Evolutionary conservation across 1,284 basidiomycete species (phyloP).

Genomic region (Uromyces viciae-fabae): DNA sequence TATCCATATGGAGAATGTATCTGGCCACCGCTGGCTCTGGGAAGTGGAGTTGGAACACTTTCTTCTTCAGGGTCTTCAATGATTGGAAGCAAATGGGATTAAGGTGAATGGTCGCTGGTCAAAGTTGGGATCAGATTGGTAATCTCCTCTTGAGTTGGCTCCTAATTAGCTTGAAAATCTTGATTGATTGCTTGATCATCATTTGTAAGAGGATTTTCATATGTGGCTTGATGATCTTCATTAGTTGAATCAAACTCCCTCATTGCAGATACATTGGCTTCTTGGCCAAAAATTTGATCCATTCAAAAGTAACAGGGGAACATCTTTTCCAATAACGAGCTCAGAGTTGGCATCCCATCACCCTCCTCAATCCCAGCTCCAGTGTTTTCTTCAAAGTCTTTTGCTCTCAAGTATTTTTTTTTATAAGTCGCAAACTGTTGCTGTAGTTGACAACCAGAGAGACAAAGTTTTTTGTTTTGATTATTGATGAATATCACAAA

Average conservation of each 20-base stretch:
- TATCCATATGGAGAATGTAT: too few relatives aligned
- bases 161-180: too few relatives aligned
- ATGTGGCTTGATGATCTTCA: too few relatives aligned
- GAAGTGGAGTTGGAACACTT: too few relatives aligned
- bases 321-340: neutral
- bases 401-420: neutral
- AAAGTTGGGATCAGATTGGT: too few relatives aligned
- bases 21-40: too few relatives aligned
- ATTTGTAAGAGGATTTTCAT: too few relatives aligned
- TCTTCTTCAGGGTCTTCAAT: too few relatives aligned
- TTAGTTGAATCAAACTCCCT: neutral
- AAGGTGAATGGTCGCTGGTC: too few relatives aligned
- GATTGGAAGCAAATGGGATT: too few relatives aligned
- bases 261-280: neutral
- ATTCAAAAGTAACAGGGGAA: neutral
- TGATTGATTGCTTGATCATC: too few relatives aligned
- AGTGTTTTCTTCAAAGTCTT: neutral
- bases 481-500: conserved; percentile 6
- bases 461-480: neutral
- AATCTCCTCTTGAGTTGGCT: too few relatives aligned
- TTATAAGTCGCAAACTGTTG: neutral
- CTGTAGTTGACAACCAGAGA: neutral
- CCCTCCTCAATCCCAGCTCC: neutral
- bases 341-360: neutral
- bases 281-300: neutral